Evolutionary conservation across 768 basidiomycete species (phyloP), one percentile per base, ranked within the genome.

Genomic region (Mycena rebaudengoi): DNA sequence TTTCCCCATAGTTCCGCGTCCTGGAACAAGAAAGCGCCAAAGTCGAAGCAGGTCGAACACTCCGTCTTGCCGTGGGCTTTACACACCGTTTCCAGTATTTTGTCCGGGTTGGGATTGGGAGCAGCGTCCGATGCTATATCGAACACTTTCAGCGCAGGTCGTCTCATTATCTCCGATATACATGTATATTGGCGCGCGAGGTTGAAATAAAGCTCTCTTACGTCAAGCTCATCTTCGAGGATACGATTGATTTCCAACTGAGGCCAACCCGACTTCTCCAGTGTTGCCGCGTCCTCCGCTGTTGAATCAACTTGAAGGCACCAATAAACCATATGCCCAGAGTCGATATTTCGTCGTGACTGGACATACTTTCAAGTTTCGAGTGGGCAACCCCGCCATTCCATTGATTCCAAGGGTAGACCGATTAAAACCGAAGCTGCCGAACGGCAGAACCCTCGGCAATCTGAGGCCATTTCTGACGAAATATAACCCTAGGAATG

Each of bases 231-330:
- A n/a, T 59, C 57, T 1, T 39, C 37, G 7, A 59, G 32, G 20
- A 59, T 30, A 26, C 45, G 45, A 29, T 49, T 46, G 26, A 59
- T 49, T 59, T 59, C 57, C 18, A 46, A n/a, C 46, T 40, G 7
- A 21, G 57, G 57, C 57, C 57, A 59, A 35, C 57, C 57, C 29
- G 57, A 59, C 28, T 59, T 28, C 26, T 59, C 37, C 25, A 49
- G 46, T n/a, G n/a, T n/a, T n/a, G n/a, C n/a, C n/a, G n/a, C n/a
- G n/a, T n/a, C n/a, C n/a, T n/a, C n/a, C n/a, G n/a, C n/a, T n/a
- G n/a, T n/a, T n/a, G n/a, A n/a, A n/a, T n/a, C n/a, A n/a, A n/a
- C n/a, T n/a, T n/a, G n/a, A n/a, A n/a, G n/a, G n/a, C n/a, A n/a
- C n/a, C n/a, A n/a, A n/a, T n/a, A n/a, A n/a, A n/a, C n/a, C n/a